Conservation (phyloP, 352 stramenopile species). For the Phytophthora cryptogea region DNA sequence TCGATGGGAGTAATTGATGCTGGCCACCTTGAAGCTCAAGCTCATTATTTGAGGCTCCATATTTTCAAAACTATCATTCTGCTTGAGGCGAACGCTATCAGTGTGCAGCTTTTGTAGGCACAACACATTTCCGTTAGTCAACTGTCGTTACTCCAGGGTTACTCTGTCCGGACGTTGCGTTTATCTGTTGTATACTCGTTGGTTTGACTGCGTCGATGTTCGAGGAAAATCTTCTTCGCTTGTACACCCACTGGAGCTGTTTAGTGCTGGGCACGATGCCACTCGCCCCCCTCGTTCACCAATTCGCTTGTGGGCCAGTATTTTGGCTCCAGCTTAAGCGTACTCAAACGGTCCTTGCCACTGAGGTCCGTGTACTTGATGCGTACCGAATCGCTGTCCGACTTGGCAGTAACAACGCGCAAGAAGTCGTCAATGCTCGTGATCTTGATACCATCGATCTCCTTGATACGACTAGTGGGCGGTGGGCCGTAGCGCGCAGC, state of each 20-base stretch:
- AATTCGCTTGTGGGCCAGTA: constrained; percentile 92
- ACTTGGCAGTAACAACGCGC: constrained; percentile 57
- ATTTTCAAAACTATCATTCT: too few species aligned
- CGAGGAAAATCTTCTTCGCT: background rate
- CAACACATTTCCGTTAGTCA: background rate
- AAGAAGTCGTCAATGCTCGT: constrained; percentile 91
- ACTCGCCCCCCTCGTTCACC: constrained; percentile 76
- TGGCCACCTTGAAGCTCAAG: too few species aligned
- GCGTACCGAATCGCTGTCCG: constrained; percentile 77
- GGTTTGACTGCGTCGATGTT: background rate
- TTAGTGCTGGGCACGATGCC: constrained; percentile 64
- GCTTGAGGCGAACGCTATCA: too few species aligned
- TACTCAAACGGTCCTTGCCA: constrained; percentile 86
- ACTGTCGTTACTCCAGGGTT: background rate
- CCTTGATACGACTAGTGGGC: constrained; percentile 89
- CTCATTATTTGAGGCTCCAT: too few species aligned
- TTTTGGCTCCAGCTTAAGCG: constrained; percentile 88
- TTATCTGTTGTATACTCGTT: constrained; percentile 1
- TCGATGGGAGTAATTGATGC: too few species aligned
- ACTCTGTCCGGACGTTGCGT: background rate
- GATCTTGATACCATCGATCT: constrained; percentile 90
- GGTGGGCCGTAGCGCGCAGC: constrained; percentile 88
- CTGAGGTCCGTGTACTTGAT: constrained; percentile 92
- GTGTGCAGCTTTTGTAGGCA: too few species aligned
- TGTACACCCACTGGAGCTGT: background rate